Evolutionary conservation across 2,329 filamentous ascomycete genomes (phyloP), one percentile per base, ranked within the genome.

Genomic region (Diaporthe vaccinii): DNA sequence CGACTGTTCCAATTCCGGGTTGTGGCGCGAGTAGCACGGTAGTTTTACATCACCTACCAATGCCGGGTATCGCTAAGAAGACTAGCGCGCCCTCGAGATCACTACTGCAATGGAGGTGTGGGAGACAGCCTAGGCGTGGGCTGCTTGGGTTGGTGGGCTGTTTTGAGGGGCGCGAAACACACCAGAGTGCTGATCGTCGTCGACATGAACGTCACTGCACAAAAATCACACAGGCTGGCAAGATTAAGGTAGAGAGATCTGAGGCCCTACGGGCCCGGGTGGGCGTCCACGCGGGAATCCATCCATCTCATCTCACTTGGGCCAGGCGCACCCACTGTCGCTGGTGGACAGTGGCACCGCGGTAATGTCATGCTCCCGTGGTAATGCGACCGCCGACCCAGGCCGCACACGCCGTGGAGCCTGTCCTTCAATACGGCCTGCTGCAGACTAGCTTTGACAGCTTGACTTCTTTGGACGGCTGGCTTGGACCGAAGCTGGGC

Each of bases 221-320:
- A 41, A 49, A 41, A 28, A 10, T 41, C 8, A 51, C 3, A 53
- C 44, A 34, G 44, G 31, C 65, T 17, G n/a, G 49, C 49, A 69
- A 69, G 65, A 69, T 69, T 31, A 69, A 55, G 49, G 49, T 55
- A 55, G 65, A 41, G 65, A 55, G 65, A 68, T 68, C 65, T 39
- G 65, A 39, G 31, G 65, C 46, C 46, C 46, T n/a, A 28, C 15
- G 31, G 34, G 34, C 14, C 62, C 25, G 39, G 25, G 28, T 51
- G 62, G 62, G 31, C 31, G 14, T 36, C 22, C 31, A 39, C 22
- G 31, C 62, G 62, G 22, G 28, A 49, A 68, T 39, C 7, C 44
- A 68, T 53, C 65, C 44, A 68, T 68, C 46, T 28, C 20, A 49
- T 49, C 51, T 6, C 65, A 68, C 31, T 28, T n/a, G 46, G 65